phyloP scores from a whole-genome alignment of 1,139 yeast genomes.

The Suhomyces bolitotheri region DNA sequence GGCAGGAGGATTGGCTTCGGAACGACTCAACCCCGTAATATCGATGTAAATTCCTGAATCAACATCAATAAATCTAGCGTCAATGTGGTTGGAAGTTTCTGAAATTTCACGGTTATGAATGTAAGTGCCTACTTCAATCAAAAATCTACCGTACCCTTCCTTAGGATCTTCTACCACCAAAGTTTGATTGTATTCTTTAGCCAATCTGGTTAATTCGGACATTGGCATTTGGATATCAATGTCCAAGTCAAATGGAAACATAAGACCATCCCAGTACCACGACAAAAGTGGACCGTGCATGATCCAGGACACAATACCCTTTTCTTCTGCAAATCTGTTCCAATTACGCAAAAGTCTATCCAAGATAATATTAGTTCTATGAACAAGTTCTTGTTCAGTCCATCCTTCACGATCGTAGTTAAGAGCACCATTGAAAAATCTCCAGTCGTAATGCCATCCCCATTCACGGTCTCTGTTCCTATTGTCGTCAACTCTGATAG shows the following conservation, averaged over 20 bases:
- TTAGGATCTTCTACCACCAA: constrained; percentile 26
- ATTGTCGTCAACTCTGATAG: constrained; percentile 17
- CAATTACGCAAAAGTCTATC: constrained; percentile 36
- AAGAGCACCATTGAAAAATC: constrained; percentile 22
- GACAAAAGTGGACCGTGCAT: constrained; percentile 24
- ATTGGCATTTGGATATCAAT: constrained; percentile 27
- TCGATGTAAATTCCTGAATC: constrained; percentile 32
- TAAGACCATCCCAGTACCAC: constrained; percentile 27
- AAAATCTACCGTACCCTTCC: constrained; percentile 28
- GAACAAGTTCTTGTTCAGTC: constrained; percentile 18
- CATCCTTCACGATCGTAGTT: constrained; percentile 20
- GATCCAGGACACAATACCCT: constrained; percentile 31
- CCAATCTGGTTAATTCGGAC: constrained; percentile 18
- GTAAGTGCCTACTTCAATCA: constrained; percentile 28
- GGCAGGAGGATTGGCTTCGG: constrained; percentile 15
- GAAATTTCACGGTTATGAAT: constrained; percentile 27
- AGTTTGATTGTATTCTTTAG: constrained; percentile 21
- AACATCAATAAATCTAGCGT: constrained; percentile 30
- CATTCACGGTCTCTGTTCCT: constrained; percentile 26
- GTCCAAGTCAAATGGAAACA: constrained; percentile 24
- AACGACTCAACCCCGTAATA: constrained; percentile 26
- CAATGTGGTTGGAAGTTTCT: constrained; percentile 24
- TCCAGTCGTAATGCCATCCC: constrained; percentile 30
- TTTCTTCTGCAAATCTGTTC: constrained; percentile 37
- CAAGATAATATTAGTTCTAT: constrained; percentile 26